A percentile compares a stretch with the other conserved stretches of the same genome.
Conservation (phyloP, 2,329 filamentous ascomycete genomes). For the Pseudogymnoascus sp. region DNA sequence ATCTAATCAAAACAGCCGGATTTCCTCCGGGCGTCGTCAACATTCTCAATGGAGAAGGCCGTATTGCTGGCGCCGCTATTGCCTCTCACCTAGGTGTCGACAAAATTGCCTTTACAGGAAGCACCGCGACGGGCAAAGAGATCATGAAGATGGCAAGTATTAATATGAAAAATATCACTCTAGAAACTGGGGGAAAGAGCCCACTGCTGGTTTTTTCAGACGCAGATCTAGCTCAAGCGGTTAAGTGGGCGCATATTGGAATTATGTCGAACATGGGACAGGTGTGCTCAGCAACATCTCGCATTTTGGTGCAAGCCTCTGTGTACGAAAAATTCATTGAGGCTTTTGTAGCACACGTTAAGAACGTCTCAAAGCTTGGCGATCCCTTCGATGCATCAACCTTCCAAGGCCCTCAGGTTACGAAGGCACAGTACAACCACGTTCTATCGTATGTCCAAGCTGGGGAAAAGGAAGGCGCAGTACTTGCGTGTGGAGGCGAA, state of each 20-base stretch:
- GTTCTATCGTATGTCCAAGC: slow-evolving; percentile 47
- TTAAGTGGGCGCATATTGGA: slow-evolving; percentile 38
- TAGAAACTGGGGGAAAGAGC: slow-evolving; percentile 59
- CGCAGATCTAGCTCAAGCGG: slow-evolving; percentile 48
- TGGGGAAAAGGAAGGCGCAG: slow-evolving; percentile 53
- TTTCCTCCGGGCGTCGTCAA: slow-evolving; percentile 52
- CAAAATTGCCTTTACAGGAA: slow-evolving; percentile 52
- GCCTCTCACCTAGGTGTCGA: slow-evolving; percentile 47
- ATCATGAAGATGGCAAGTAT: slow-evolving; percentile 51
- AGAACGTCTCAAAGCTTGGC: slow-evolving; percentile 49
- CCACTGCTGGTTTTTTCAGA: slow-evolving; percentile 58
- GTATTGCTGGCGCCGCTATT: slow-evolving; percentile 43
- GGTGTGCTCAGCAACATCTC: slow-evolving; percentile 56
- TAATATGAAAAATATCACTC: slow-evolving; percentile 54
- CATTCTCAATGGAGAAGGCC: slow-evolving; percentile 52
- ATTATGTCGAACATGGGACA: slow-evolving; percentile 55
- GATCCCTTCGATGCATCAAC: slow-evolving; percentile 53
- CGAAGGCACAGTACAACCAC: slow-evolving; percentile 31
- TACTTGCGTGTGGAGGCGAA: slow-evolving; percentile 49
- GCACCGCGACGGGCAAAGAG: slow-evolving; percentile 52
- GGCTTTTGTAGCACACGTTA: slow-evolving; percentile 46
- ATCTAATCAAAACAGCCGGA: slow-evolving; percentile 45
- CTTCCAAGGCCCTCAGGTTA: slow-evolving; percentile 48
- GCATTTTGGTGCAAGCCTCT: slow-evolving; percentile 53
- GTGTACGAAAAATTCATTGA: slow-evolving; percentile 53